Percentiles rank a stretch among this genome's conserved stretches.
Evolutionary conservation across 106 monocot genomes (phyloP).

Genomic region (Alisma plantagoaquatica): DNA sequence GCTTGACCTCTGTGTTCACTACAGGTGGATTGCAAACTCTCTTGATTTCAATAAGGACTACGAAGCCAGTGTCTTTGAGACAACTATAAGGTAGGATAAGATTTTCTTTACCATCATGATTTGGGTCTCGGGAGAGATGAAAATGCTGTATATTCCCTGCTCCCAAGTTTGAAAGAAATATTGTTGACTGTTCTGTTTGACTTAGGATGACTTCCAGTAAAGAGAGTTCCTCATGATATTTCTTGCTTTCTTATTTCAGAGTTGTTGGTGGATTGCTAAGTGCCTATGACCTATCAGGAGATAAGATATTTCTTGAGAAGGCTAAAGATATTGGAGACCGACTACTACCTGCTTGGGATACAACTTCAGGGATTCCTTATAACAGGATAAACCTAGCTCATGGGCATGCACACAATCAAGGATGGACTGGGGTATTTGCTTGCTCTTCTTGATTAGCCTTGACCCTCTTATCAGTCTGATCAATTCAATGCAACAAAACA

Average conservation of each 20-base stretch:
- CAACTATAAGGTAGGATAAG: slow-evolving; percentile 99
- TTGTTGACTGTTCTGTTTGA: background rate
- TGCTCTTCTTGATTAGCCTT: no score
- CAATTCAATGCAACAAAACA: no score
- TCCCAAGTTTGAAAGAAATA: no score
- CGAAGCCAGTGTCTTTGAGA: slow-evolving; percentile 95
- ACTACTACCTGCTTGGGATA: slow-evolving; percentile 88
- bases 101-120: no score
- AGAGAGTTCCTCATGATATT: background rate
- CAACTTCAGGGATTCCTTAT: slow-evolving; percentile 87
- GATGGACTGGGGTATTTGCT: slow-evolving; percentile 91
- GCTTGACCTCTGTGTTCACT: no score
- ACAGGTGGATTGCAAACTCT: slow-evolving; percentile 85
- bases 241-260: slow-evolving; percentile 20
- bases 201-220: background rate
- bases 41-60: slow-evolving; percentile 94
- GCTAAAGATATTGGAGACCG: slow-evolving; percentile 86
- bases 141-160: no score
- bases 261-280: slow-evolving; percentile 95
- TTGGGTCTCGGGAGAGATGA: no score
- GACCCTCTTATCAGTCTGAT: no score
- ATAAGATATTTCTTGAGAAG: slow-evolving; percentile 87
- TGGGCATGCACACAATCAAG: slow-evolving; percentile 79
- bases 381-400: slow-evolving; percentile 81
- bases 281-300: slow-evolving; percentile 93